Evolutionary conservation across 495 filamentous ascomycete genomes (phyloP).

Genomic region (Aspergillus funiculosus): DNA sequence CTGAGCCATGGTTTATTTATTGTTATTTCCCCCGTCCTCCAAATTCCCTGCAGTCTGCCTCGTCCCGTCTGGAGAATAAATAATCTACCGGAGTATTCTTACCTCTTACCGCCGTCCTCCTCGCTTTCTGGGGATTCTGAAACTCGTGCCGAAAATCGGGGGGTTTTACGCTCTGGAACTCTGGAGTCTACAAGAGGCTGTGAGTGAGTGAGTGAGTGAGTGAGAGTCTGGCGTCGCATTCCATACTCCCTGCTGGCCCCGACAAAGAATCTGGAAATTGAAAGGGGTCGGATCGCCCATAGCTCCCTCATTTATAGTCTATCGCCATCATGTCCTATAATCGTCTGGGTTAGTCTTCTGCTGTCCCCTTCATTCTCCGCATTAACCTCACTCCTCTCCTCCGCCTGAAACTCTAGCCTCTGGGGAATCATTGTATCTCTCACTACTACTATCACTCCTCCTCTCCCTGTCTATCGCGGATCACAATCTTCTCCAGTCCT

Average conservation of each 20-base stretch:
- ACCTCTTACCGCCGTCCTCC: too few species aligned
- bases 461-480: too few species aligned
- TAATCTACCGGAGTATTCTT: too few species aligned
- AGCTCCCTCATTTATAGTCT: slow-evolving; percentile 15
- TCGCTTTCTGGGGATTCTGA: too few species aligned
- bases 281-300: slow-evolving; percentile 21
- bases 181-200: too few species aligned
- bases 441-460: neutral
- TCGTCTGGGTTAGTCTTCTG: slow-evolving; percentile 57
- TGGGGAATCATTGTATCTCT: slow-evolving; percentile 4
- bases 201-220: too few species aligned
- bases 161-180: slow-evolving; percentile 7
- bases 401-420: slow-evolving; percentile 19
- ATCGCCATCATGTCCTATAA: slow-evolving; percentile 53
- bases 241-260: slow-evolving; percentile 27
- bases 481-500: too few species aligned
- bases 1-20: too few species aligned
- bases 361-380: slow-evolving; percentile 19
- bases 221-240: too few species aligned
- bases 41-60: too few species aligned
- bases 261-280: slow-evolving; percentile 19
- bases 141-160: neutral
- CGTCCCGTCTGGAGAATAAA: too few species aligned
- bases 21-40: too few species aligned
- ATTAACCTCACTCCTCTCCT: slow-evolving; percentile 15